Conservation (phyloP, 1,284 basidiomycete genomes). For the Cutaneotrichosporon sp. region DNA sequence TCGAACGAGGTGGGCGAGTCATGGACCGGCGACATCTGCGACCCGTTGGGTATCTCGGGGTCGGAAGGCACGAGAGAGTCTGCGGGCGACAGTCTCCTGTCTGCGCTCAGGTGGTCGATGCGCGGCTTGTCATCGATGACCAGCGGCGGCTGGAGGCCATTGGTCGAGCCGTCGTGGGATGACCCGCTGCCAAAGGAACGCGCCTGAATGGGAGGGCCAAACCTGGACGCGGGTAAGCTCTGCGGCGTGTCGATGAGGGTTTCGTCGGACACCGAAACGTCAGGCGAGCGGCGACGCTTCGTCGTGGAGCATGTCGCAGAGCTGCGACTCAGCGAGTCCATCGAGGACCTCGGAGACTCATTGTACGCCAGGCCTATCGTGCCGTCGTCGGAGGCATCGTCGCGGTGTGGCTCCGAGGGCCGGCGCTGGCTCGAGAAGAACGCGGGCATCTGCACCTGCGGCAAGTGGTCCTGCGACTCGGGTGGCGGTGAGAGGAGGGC, state of each 20-base stretch:
- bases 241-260: constrained; percentile 19
- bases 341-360: constrained; percentile 2
- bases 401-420: background rate
- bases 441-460: background rate
- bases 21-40: background rate
- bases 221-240: background rate
- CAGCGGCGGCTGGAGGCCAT: constrained; percentile 4
- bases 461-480: background rate
- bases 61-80: background rate
- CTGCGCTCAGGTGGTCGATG: background rate
- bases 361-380: constrained; percentile 2
- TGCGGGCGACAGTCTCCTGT: background rate
- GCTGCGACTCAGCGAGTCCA: constrained; percentile 6
- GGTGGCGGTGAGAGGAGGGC: background rate
- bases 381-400: background rate
- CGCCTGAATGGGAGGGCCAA: background rate
- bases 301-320: background rate
- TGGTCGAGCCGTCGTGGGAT: constrained; percentile 3
- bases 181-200: constrained; percentile 1
- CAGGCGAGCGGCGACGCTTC: constrained; percentile 3
- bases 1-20: constrained; percentile 16
- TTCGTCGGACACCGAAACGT: constrained; percentile 14
- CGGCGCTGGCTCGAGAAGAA: background rate
- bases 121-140: constrained; percentile 5
- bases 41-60: background rate